These are phyloP conservation scores for Fusarium odoratissimum DNA, from an alignment of 2,329 filamentous ascomycete species.

Conservation along the genomic window DNA sequence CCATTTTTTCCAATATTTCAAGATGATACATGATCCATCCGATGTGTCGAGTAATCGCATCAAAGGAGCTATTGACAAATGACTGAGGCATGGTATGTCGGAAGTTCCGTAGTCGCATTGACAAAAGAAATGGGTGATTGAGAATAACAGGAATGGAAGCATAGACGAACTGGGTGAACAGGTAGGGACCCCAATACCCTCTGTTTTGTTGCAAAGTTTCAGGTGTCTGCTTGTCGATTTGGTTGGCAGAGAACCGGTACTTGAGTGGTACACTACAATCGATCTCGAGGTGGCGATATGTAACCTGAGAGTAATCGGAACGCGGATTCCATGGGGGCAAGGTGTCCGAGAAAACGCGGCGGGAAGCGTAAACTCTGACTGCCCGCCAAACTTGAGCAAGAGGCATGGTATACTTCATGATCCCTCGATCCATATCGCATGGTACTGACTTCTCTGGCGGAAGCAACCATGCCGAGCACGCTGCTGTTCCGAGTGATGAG, in stretches of 20 bases:
- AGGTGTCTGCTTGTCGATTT: background rate
- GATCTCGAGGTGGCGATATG: slow-evolving; percentile 1
- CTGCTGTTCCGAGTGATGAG: background rate
- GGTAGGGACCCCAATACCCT: background rate
- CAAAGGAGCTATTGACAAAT: background rate
- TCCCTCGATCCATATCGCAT: background rate
- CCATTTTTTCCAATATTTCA: background rate
- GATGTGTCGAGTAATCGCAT: background rate
- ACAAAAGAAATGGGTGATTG: background rate
- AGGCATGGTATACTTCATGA: background rate
- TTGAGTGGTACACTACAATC: background rate
- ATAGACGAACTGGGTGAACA: background rate
- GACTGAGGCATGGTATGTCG: background rate
- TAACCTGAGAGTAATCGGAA: background rate
- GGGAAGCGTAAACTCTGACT: background rate
- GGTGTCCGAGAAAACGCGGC: background rate
- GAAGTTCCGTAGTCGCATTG: background rate
- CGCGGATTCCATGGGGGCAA: background rate
- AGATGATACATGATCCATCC: slow-evolving; percentile 9
- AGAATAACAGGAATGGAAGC: slow-evolving; percentile 3
- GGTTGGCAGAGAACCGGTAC: background rate
- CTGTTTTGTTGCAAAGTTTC: background rate
- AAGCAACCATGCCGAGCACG: background rate
- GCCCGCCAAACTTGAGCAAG: background rate
- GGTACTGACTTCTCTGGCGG: background rate